A percentile compares a stretch with the other conserved stretches of the same genome.
Conservation (phyloP, 805 yeast species). For the Suhomyces sp. region DNA sequence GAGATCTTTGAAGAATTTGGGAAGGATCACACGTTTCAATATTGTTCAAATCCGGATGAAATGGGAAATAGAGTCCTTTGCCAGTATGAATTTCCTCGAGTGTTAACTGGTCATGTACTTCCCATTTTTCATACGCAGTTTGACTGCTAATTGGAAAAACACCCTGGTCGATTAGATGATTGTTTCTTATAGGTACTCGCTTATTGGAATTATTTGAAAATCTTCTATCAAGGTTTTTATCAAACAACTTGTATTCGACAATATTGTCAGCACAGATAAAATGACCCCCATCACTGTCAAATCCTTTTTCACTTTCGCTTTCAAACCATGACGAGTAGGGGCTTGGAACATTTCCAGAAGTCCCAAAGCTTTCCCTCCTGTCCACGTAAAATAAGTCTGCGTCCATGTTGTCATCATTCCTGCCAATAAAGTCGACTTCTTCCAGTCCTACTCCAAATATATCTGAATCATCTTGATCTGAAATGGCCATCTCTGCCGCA, state of each 20-base stretch:
- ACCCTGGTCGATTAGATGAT: not conserved
- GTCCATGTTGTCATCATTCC: constrained; percentile 7
- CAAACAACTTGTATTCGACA: constrained; percentile 8
- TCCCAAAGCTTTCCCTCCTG: constrained; percentile 8
- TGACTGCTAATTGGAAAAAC: constrained; percentile 25
- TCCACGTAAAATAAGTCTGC: constrained; percentile 12
- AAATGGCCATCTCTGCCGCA: too few relatives aligned
- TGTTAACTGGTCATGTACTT: constrained; percentile 21
- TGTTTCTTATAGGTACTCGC: not conserved
- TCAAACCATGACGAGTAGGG: too few relatives aligned
- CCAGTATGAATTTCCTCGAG: constrained; percentile 10
- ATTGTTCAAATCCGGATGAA: constrained; percentile 14
- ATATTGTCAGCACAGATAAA: constrained; percentile 10
- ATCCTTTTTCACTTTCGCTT: not conserved
- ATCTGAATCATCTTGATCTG: constrained; percentile 1
- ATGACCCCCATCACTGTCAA: not conserved
- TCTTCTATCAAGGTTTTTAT: constrained; percentile 13
- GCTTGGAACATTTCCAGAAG: constrained; percentile 3
- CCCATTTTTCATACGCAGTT: constrained; percentile 32
- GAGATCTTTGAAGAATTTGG: constrained; percentile 25
- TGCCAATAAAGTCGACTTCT: not conserved
- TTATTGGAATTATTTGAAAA: constrained; percentile 12
- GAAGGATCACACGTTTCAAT: constrained; percentile 16
- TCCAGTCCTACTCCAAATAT: constrained; percentile 3
- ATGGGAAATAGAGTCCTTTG: constrained; percentile 7